Evolutionary conservation across 129 eudicot species (phyloP).

Genomic region (Rutidosis leptorrhynchoides): DNA sequence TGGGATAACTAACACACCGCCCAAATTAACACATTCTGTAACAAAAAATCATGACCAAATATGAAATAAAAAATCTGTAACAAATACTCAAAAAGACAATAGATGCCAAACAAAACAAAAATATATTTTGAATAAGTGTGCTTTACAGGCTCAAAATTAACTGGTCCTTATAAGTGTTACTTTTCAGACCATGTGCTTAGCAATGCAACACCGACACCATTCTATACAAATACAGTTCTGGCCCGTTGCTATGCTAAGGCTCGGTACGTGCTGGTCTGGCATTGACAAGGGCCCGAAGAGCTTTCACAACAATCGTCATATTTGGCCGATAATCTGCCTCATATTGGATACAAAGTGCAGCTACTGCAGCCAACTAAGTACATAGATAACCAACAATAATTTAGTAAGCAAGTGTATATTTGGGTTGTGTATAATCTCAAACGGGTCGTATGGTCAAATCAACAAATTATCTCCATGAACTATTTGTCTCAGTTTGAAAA

Average conservation of each 20-base stretch:
- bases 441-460: neutral
- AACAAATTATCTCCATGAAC: neutral
- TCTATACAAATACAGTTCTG: neutral
- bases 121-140: neutral
- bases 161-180: conserved; percentile 15
- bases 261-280: conserved; percentile 69
- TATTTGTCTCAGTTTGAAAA: neutral
- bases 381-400: neutral
- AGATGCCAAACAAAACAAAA: no score
- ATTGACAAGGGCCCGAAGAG: conserved; percentile 82
- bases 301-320: conserved; percentile 97
- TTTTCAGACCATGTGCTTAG: conserved; percentile 18
- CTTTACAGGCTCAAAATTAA: neutral
- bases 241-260: conserved; percentile 31
- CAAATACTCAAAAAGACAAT: neutral
- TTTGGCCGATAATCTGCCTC: conserved; percentile 97
- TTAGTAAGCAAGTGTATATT: neutral
- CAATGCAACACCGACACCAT: conserved; percentile 9
- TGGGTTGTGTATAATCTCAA: conserved; percentile 1
- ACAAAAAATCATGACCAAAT: neutral
- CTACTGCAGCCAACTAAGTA: conserved; percentile 93
- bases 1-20: neutral
- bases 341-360: conserved; percentile 91
- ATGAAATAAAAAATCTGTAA: neutral
- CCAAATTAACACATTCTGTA: neutral